A percentile compares a stretch with the other conserved stretches of the same genome.
phyloP scores from a whole-genome alignment of 495 filamentous ascomycete species.

The Penicillium manginii region DNA sequence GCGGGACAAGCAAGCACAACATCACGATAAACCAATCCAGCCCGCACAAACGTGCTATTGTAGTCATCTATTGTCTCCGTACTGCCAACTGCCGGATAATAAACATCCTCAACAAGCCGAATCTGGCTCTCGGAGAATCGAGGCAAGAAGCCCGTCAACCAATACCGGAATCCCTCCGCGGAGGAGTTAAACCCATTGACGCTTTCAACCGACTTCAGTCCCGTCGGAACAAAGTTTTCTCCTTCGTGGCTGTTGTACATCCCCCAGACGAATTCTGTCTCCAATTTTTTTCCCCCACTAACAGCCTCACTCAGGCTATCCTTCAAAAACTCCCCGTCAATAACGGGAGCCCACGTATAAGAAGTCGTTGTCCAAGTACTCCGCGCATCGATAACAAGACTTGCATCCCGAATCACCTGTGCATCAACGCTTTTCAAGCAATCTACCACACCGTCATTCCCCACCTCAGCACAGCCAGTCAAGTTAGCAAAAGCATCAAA shows the following conservation, averaged over 20 bases:
- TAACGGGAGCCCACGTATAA: constrained; percentile 64
- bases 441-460: constrained; percentile 30
- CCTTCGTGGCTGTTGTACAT: constrained; percentile 66
- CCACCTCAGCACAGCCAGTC: constrained; percentile 44
- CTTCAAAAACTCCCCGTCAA: constrained; percentile 57
- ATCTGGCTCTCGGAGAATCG: constrained; percentile 43
- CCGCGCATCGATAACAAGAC: constrained; percentile 42
- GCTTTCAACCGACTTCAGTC: constrained; percentile 36
- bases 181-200: constrained; percentile 50
- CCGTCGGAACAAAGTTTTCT: constrained; percentile 60
- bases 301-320: constrained; percentile 50
- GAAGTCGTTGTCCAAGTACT: constrained; percentile 56
- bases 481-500: constrained; percentile 48
- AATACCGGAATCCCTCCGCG: constrained; percentile 47
- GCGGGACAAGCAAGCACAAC: constrained; percentile 62
- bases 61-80: constrained; percentile 49
- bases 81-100: constrained; percentile 49
- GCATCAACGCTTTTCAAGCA: constrained; percentile 56
- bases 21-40: constrained; percentile 61
- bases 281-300: constrained; percentile 35
- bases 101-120: constrained; percentile 35
- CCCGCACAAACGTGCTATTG: constrained; percentile 49
- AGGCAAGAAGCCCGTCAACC: constrained; percentile 58
- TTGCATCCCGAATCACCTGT: constrained; percentile 53
- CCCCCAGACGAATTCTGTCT: constrained; percentile 50